phyloP scores from a whole-genome alignment of 352 stramenopile species.

The Blastocystis sp. region DNA sequence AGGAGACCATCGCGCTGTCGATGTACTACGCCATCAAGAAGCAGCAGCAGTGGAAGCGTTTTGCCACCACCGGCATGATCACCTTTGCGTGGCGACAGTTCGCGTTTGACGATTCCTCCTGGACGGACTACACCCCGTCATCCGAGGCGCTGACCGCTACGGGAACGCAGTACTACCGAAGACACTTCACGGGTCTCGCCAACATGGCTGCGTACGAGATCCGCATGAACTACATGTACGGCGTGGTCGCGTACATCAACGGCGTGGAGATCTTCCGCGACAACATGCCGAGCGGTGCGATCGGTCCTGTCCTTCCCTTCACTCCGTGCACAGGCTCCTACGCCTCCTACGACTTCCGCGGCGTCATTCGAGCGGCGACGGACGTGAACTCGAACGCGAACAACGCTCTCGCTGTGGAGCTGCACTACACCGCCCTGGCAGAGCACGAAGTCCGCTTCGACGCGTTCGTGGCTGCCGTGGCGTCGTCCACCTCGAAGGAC shows the following conservation, averaged over 20 bases:
- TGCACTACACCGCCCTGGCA: neutral
- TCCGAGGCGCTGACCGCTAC: neutral
- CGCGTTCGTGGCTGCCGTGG: neutral
- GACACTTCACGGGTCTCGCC: neutral
- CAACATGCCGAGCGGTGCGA: neutral
- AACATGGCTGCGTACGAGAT: slow-evolving; percentile 28
- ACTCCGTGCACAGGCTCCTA: neutral
- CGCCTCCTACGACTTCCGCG: neutral
- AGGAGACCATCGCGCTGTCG: neutral
- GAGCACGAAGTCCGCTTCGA: neutral
- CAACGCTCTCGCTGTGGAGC: slow-evolving; percentile 23
- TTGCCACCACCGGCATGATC: no score
- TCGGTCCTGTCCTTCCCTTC: neutral
- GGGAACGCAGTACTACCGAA: slow-evolving; percentile 42
- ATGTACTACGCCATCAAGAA: neutral
- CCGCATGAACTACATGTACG: slow-evolving; percentile 26
- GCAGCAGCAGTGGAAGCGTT: neutral
- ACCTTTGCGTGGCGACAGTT: neutral
- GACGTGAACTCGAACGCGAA: neutral
- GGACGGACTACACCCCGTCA: neutral
- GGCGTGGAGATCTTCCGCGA: slow-evolving; percentile 7
- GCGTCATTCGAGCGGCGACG: neutral
- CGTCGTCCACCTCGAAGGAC: neutral
- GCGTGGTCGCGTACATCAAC: slow-evolving; percentile 6
- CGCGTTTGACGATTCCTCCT: neutral